Base-by-base conservation (phyloP, 305 asterid genomes). In the Solanum chacoense region DNA sequence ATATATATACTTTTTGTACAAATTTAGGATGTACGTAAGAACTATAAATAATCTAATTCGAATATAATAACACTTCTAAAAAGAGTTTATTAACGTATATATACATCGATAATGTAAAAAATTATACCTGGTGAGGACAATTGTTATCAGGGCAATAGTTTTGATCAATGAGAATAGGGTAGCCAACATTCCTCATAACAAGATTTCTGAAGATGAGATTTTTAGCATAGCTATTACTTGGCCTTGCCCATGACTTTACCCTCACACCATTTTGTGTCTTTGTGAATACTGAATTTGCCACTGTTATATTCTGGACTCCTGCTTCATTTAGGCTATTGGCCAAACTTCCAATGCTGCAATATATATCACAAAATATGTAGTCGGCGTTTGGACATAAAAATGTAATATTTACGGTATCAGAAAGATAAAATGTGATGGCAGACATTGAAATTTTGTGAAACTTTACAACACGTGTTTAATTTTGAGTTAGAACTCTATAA, bases 221-320 rank as follows among this genome's bases (percentile, higher is more conserved):
- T 90, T 18, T 89, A 0, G 94, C 97, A 36, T 88, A 93, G 11
- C 96, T 92, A 11, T 65, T 87, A 29, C 94, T 90, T 0, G 95
- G 95, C 92, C 94, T 90, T 9, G 94, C 97, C 97, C 97, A 94
- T 45, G 97, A 89, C 83, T 94, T 94, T 50, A 94, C 90, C 78
- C 97, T 84, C 6, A 94, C 95, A 7, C 97, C 97, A 87, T 94
- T 94, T 69, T 93, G 93, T 8, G 97, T 93, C 88, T 90, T 92
- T 0, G 97, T 94, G 91, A 94, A 94, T 0, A 94, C 90, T 1
- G 93, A 89, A n/a, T 92, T 91, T 7, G 90, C 88, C 14, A 94
- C 92, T 2, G 97, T 94, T 92, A 94, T 94, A 35, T 94, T 94
- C 32, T 92, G 94, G 5, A 94, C 97, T 5, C 97, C 97, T 3